A percentile compares a stretch with the other conserved stretches of the same genome.
phyloP scores from a whole-genome alignment of 78 protist species.

The Mantamonas sphyraenae region DNA sequence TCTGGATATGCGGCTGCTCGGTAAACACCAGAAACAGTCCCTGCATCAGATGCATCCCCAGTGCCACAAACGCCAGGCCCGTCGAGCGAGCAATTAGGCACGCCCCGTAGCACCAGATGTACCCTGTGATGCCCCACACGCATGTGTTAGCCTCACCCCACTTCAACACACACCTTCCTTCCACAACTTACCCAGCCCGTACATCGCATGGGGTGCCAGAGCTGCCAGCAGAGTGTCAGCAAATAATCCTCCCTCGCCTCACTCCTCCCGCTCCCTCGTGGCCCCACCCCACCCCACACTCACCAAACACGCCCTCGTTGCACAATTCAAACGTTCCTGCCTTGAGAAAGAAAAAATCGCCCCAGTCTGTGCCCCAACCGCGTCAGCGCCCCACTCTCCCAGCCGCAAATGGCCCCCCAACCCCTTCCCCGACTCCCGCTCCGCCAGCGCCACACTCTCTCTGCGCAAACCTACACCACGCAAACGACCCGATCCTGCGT shows the following conservation, averaged over 20 bases:
- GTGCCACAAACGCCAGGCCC: too few species aligned
- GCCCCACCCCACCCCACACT: neutral
- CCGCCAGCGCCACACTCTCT: neutral
- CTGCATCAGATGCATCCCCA: too few species aligned
- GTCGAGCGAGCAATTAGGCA: constrained; percentile 57
- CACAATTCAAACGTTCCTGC: constrained; percentile 2
- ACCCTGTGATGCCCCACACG: constrained; percentile 1
- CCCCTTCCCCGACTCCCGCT: too few species aligned
- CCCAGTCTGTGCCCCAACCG: constrained; percentile 54
- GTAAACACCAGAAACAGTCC: too few species aligned
- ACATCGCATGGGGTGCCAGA: constrained; percentile 87
- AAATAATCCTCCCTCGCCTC: neutral
- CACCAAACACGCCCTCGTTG: neutral
- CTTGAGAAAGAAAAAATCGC: constrained; percentile 79
- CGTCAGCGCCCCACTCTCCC: neutral
- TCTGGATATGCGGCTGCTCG: too few species aligned
- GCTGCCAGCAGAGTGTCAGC: constrained; percentile 56
- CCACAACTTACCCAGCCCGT: constrained; percentile 52
- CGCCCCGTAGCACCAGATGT: constrained; percentile 65
- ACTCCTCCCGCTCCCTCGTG: constrained; percentile 8
- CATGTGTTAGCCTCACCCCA: neutral
- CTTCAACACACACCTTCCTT: neutral
- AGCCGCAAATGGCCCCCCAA: neutral
- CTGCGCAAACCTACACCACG: constrained; percentile 56
- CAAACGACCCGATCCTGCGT: constrained; percentile 77